phyloP scores from a whole-genome alignment of 805 yeast genomes.

The Tetrapisispora arboricola region DNA sequence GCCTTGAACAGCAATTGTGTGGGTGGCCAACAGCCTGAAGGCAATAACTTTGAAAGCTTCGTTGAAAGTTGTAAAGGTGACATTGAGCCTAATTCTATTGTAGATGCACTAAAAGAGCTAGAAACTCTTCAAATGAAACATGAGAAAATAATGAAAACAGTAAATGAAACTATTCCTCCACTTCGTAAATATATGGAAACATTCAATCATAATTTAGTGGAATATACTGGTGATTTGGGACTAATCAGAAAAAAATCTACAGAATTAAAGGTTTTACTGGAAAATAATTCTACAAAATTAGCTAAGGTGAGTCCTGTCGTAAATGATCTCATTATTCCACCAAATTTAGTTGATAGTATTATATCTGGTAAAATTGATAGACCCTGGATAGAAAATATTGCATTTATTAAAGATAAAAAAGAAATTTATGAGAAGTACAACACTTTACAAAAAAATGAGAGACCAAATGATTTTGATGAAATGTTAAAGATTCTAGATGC shows the following conservation, averaged over 20 bases:
- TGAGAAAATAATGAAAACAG: constrained; percentile 9
- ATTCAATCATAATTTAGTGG: constrained; percentile 49
- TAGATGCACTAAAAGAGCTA: constrained; percentile 7
- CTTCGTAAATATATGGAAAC: constrained; percentile 41
- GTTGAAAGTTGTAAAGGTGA: neutral
- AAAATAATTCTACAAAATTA: constrained; percentile 39
- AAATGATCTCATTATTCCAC: constrained; percentile 65
- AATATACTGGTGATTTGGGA: constrained; percentile 52
- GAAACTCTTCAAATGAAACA: constrained; percentile 14
- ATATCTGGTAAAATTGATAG: constrained; percentile 45
- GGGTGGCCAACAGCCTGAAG: too few relatives aligned
- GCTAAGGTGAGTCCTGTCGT: constrained; percentile 61
- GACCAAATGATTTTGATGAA: constrained; percentile 22
- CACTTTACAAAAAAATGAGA: constrained; percentile 1
- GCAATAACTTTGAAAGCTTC: neutral
- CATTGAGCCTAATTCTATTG: neutral
- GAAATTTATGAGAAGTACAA: constrained; percentile 40
- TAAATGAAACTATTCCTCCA: constrained; percentile 33
- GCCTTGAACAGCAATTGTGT: too few relatives aligned
- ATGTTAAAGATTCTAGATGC: constrained; percentile 30
- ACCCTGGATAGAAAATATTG: constrained; percentile 56
- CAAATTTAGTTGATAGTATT: constrained; percentile 51
- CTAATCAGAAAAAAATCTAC: constrained; percentile 45
- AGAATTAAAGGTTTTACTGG: constrained; percentile 37
- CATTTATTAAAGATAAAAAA: constrained; percentile 46